Evolutionary conservation across 768 basidiomycete genomes (phyloP), one percentile per base, ranked within the genome.

Genomic region (Pleurotus tuoliensis): DNA sequence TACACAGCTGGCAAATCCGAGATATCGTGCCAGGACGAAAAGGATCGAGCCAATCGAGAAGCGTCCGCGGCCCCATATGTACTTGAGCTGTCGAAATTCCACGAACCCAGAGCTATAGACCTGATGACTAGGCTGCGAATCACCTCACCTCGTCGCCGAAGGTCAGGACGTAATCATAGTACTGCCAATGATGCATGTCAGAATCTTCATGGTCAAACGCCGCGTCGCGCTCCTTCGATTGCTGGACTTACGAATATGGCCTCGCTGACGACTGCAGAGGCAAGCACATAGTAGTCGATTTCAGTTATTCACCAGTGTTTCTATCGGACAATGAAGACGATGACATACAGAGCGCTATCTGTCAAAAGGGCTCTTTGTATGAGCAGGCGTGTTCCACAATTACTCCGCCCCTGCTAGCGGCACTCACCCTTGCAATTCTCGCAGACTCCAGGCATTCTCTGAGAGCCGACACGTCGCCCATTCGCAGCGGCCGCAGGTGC

Each of bases 321-420:
- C 30, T 34, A 9, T 34, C 30, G 30, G 30, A 9, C 30, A 34
- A 34, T 34, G 30, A 34, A 34, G 30, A 34, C 30, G 30, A 34
- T 34, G 27, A 37, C 51, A 22, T 39, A 52, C 51, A 52, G 15
- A 52, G 20, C 18, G 40, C 16, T 39, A 52, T 52, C 51, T 52
- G 51, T 24, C 15, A 18, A 34, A 34, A 34, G 30, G 30, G 30
- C 30, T 11, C 30, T 34, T 34, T 34, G 30, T 34, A 9, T 34
- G 30, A 34, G 30, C 30, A 9, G 30, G 11, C 8, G 30, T 34
- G 30, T 34, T 34, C 30, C 30, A 34, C 30, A 34, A 11, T 34
- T 34, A 34, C 30, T 34, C 30, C 30, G 30, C 30, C 30, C 30
- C 30, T 34, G 30, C 30, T 34, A 9, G 30, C 11, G 8, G 30